Percentiles rank a stretch among this genome's conserved stretches.
These are phyloP conservation scores for Epichloe sibirici DNA, from an alignment of 2,329 filamentous ascomycete species.

Conservation along the genomic window DNA sequence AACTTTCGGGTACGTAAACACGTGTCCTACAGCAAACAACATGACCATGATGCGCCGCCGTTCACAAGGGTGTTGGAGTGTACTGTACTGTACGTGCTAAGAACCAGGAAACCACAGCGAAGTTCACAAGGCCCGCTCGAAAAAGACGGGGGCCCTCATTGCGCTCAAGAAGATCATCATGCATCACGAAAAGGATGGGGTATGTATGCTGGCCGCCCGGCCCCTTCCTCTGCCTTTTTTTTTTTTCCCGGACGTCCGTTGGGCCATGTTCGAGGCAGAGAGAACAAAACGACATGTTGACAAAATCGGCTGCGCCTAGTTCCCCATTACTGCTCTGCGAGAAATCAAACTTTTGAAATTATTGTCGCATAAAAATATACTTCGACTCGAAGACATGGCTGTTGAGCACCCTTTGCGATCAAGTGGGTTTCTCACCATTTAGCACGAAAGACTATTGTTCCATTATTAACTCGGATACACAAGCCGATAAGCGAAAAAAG, in stretches of 20 bases:
- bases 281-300: background rate
- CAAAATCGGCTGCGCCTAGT: conserved; percentile 33
- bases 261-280: too few species aligned
- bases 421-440: conserved; percentile 28
- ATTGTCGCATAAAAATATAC: conserved; percentile 78
- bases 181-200: conserved; percentile 97
- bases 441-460: background rate
- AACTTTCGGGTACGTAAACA: conserved; percentile 64
- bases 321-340: conserved; percentile 93
- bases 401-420: conserved; percentile 62
- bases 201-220: conserved; percentile 26
- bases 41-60: background rate
- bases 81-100: too few species aligned
- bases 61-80: background rate
- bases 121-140: conserved; percentile 78
- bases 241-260: too few species aligned
- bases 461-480: background rate
- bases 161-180: conserved; percentile 98
- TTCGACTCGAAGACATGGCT: conserved; percentile 89
- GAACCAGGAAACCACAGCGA: conserved; percentile 41
- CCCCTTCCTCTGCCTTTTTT: too few species aligned
- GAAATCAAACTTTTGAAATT: conserved; percentile 97
- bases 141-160: conserved; percentile 60
- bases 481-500: conserved; percentile 65
- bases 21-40: too few species aligned